Evolutionary conservation across 306 rosid genomes (phyloP).

Genomic region (Bauhinia variegata): DNA sequence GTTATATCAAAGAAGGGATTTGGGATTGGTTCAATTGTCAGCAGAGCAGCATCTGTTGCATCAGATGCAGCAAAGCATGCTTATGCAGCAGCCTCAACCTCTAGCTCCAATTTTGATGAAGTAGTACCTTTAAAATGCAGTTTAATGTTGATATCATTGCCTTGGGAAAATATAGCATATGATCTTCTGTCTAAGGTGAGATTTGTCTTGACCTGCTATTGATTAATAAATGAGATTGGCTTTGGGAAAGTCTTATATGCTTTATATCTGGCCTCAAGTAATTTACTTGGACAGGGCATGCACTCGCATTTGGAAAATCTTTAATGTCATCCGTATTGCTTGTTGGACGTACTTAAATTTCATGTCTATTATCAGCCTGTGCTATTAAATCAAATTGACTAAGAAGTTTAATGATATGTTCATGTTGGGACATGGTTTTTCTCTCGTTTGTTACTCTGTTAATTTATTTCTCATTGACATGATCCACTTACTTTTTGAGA

Average conservation of each 20-base stretch:
- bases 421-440: background rate
- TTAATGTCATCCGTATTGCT: background rate
- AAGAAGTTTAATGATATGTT: background rate
- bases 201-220: conserved; percentile 14
- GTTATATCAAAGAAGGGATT: conserved; percentile 75
- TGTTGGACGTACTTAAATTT: background rate
- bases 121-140: conserved; percentile 94
- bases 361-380: background rate
- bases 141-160: conserved; percentile 92
- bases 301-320: background rate
- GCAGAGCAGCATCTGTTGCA: conserved; percentile 88
- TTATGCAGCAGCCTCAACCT: conserved; percentile 83
- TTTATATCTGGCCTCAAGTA: conserved; percentile 4
- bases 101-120: conserved; percentile 59
- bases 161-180: conserved; percentile 91
- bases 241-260: conserved; percentile 21
- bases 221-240: conserved; percentile 21
- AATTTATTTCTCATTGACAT: too few species aligned
- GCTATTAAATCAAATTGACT: background rate
- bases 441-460: conserved; percentile 12
- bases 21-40: conserved; percentile 78
- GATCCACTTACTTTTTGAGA: too few species aligned
- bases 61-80: conserved; percentile 88
- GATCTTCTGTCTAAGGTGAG: conserved; percentile 97
- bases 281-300: conserved; percentile 21